These are phyloP conservation scores for Papiliotrema terrestris DNA, from an alignment of 1,284 basidiomycete species.

Conservation along the genomic window DNA sequence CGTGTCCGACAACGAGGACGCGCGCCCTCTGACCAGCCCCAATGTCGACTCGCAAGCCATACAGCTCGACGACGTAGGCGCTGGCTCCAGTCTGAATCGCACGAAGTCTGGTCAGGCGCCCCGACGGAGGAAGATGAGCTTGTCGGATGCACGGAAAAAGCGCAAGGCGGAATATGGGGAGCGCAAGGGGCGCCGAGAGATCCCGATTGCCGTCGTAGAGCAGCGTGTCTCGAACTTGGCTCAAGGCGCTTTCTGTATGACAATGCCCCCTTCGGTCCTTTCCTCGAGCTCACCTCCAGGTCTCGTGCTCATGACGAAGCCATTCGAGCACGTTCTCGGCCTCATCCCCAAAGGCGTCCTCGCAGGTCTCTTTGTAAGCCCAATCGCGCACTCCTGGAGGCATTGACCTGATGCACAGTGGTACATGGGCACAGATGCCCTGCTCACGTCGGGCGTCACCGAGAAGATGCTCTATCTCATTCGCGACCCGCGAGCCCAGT, in stretches of 20 bases:
- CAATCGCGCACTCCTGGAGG: no score
- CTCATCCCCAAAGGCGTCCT: constrained; percentile 67
- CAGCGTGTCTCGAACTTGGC: constrained; percentile 83
- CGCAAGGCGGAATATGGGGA: constrained; percentile 1
- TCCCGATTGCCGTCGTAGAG: constrained; percentile 76
- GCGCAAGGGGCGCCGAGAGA: constrained; percentile 52
- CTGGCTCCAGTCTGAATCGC: not conserved
- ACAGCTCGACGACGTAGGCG: constrained; percentile 9
- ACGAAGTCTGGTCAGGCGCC: not conserved
- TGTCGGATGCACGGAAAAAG: constrained; percentile 3
- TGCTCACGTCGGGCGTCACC: constrained; percentile 80
- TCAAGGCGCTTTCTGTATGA: constrained; percentile 72
- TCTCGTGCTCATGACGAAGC: constrained; percentile 68
- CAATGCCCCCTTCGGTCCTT: not conserved
- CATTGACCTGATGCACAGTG: constrained; percentile 53
- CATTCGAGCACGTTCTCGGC: constrained; percentile 72
- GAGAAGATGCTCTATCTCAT: constrained; percentile 77
- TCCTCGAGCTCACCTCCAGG: constrained; percentile 22
- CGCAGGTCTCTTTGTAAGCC: constrained; percentile 54
- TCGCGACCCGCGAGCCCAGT: constrained; percentile 64
- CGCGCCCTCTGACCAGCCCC: constrained; percentile 12
- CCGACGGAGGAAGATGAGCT: not conserved
- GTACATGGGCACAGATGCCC: constrained; percentile 85
- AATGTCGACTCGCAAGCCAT: constrained; percentile 2
- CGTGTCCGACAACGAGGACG: constrained; percentile 29